Base-by-base conservation (phyloP, 371 early-diverging fungal species). In the Coelomomyces lativittatus region DNA sequence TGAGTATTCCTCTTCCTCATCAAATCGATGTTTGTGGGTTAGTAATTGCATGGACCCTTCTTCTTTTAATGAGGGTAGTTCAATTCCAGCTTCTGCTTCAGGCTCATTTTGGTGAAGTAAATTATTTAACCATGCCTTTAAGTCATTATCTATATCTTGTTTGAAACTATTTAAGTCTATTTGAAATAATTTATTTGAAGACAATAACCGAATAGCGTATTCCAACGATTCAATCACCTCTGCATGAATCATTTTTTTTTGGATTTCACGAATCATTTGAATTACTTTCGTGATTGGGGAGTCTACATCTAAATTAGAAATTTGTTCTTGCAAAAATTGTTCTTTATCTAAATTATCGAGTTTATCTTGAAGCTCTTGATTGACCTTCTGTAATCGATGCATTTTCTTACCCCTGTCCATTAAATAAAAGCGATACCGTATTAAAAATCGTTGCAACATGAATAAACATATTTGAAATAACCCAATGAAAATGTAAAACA, bases 271-370 rank as follows among this genome's bases (percentile, higher is more conserved):
- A 37, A 68, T 64, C 26, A 59, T 38, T 46, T 58, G 60, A 45
- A 66, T 64, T 24, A 66, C 68, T 41, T 68, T 68, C 19, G 62
- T 62, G 46, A 68, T 60, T n/a, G 68, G 68, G 30, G 66, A 60
- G 44, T 67, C 66, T 29, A 67, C 51, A 39, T 67, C 68, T 47
- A 67, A 37, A 12, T 61, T 43, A 28, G 49, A 50, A n/a, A n/a
- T n/a, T n/a, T n/a, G n/a, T n/a, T n/a, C n/a, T n/a, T n/a, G n/a
- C n/a, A n/a, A n/a, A n/a, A n/a, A n/a, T n/a, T n/a, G n/a, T 11
- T 65, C 62, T 28, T 47, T 51, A 30, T 53, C 54, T 26, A 60
- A 53, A 51, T 52, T 36, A 32, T 52, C 50, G 28, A 66, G 54
- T 41, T 60, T 57, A 7, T 31, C 47, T 44, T 56, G 51, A 27